Evolutionary conservation across 305 asterid species (phyloP).

Genomic region (Fraxinus baroniana): DNA sequence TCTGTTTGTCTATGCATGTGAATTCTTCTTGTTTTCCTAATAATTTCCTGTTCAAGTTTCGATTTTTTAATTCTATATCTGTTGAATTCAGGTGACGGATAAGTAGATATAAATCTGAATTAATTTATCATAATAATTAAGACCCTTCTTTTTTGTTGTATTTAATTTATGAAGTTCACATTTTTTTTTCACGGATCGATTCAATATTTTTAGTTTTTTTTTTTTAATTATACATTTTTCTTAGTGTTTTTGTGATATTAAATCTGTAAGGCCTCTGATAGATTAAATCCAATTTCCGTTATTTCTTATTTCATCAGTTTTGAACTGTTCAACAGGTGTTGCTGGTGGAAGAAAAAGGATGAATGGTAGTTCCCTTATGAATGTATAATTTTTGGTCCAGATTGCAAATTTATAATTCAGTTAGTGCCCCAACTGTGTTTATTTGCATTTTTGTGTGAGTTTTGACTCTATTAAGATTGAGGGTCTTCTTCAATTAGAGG

Average conservation of each 20-base stretch:
- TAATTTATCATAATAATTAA: background rate
- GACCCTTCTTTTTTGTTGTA: constrained; percentile 13
- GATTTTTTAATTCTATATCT: constrained; percentile 6
- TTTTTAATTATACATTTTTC: constrained; percentile 10
- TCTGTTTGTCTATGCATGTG: background rate
- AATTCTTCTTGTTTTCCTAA: constrained; percentile 1
- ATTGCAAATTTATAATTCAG: constrained; percentile 23
- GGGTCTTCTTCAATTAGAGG: constrained; percentile 68
- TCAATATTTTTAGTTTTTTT: background rate
- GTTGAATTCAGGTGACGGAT: constrained; percentile 9
- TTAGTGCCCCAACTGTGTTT: constrained; percentile 20
- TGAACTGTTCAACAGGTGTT: constrained; percentile 35
- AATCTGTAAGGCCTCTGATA: background rate
- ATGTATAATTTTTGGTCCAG: constrained; percentile 2
- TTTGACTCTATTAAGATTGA: constrained; percentile 32
- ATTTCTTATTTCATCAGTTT: constrained; percentile 11
- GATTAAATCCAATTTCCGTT: background rate
- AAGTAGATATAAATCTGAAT: background rate
- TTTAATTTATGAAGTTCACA: constrained; percentile 2
- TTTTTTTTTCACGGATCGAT: background rate
- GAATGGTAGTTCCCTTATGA: constrained; percentile 30
- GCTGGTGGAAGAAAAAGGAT: constrained; percentile 24
- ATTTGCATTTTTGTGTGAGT: constrained; percentile 22
- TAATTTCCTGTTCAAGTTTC: background rate
- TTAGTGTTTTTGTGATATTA: constrained; percentile 12